These are phyloP conservation scores for Ceratonia siliqua DNA, from an alignment of 306 rosid species.

Conservation along the genomic window DNA sequence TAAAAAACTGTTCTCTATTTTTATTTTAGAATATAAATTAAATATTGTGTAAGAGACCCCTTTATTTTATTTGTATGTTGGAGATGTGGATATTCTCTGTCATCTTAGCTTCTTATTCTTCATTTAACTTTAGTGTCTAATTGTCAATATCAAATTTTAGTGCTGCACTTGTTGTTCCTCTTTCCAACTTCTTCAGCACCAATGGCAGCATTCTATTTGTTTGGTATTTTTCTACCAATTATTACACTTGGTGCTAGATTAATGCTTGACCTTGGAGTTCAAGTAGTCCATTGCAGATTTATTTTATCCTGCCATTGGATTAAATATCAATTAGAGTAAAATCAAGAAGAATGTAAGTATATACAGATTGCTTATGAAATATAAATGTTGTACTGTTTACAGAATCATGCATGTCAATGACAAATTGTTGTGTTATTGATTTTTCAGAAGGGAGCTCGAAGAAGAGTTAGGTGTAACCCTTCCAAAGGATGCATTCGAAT, in stretches of 20 bases:
- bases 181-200: not conserved
- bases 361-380: not conserved
- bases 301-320: not conserved
- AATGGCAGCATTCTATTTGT: not conserved
- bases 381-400: not conserved
- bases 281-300: not conserved
- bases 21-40: not conserved
- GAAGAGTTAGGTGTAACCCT: conserved; percentile 92
- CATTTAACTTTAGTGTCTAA: not conserved
- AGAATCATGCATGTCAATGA: conserved; percentile 4
- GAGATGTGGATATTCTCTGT: not conserved
- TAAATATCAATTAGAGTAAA: not conserved
- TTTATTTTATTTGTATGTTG: not conserved
- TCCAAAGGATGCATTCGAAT: conserved; percentile 88
- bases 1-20: not conserved
- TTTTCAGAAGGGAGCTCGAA: conserved; percentile 87
- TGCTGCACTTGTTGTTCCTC: not conserved
- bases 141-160: not conserved
- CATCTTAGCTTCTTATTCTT: not conserved
- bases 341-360: conserved; percentile 8
- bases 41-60: not conserved
- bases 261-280: not conserved
- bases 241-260: not conserved
- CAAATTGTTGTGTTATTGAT: conserved; percentile 15
- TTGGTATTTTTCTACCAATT: not conserved